Evolutionary conservation across 176 grass and related monocot genomes (phyloP).

Genomic region (Luzula sylvatica): DNA sequence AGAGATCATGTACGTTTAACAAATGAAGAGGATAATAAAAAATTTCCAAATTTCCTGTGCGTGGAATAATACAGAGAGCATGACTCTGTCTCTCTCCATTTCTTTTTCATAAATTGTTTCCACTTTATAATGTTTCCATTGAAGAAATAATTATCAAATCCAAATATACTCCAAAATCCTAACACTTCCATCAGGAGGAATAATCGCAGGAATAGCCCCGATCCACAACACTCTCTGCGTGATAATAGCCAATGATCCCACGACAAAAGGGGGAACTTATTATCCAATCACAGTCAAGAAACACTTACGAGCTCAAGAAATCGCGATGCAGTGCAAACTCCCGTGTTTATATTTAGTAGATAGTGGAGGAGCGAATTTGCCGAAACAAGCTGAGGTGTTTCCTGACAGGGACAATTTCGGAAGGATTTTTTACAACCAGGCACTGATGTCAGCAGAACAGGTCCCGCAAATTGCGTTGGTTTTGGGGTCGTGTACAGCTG

Average conservation of each 20-base stretch:
- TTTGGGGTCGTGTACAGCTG: conserved; percentile 92
- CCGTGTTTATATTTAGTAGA: conserved; percentile 96
- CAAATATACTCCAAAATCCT: too few relatives aligned
- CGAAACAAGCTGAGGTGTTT: conserved; percentile 92
- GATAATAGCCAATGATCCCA: conserved; percentile 96
- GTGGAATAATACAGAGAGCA: too few relatives aligned
- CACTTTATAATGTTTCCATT: too few relatives aligned
- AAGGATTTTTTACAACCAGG: conserved; percentile 97
- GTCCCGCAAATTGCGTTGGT: background rate
- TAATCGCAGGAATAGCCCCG: conserved; percentile 90
- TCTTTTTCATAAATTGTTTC: too few relatives aligned
- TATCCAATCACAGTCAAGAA: conserved; percentile 97
- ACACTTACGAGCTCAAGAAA: conserved; percentile 85
- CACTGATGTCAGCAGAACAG: too few relatives aligned
- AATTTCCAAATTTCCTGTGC: too few relatives aligned
- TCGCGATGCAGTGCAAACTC: conserved; percentile 78
- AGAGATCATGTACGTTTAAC: too few relatives aligned
- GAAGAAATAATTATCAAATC: too few relatives aligned
- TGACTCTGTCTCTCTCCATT: too few relatives aligned
- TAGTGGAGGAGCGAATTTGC: conserved; percentile 92
- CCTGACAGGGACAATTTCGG: conserved; percentile 97
- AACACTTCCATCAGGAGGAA: conserved; percentile 75
- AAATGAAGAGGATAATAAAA: too few relatives aligned
- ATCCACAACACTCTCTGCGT: conserved; percentile 83
- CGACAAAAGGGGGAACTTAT: conserved; percentile 86